Conservation (phyloP, 352 stramenopile species). For the Phytophthora parvispora region DNA sequence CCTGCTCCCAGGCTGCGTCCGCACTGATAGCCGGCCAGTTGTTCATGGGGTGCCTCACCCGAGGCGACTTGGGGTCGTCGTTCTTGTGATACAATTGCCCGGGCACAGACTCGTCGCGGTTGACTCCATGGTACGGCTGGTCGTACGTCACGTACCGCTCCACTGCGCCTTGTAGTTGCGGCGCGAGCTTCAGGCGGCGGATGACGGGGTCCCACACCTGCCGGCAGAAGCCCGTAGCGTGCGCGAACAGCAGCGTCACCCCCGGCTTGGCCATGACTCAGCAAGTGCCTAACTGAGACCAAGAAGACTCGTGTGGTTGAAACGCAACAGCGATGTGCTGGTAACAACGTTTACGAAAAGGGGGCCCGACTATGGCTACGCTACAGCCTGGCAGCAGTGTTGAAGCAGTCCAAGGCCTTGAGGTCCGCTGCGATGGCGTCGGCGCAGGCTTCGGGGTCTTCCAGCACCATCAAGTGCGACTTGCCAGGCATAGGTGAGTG, state of each 20-base stretch:
- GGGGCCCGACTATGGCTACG: neutral
- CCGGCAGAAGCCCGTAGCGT: conserved; percentile 64
- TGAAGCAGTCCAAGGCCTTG: conserved; percentile 21
- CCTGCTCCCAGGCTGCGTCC: conserved; percentile 21
- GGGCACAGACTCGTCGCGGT: conserved; percentile 31
- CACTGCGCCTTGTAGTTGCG: conserved; percentile 33
- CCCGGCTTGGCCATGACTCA: conserved; percentile 13
- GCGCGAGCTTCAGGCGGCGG: conserved; percentile 39
- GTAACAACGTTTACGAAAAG: conserved; percentile 24
- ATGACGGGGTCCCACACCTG: conserved; percentile 60
- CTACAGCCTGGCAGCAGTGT: conserved; percentile 2
- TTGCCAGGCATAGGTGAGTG: conserved; percentile 24
- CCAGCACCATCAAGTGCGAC: conserved; percentile 50
- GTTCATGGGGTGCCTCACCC: conserved; percentile 37
- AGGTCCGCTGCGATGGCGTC: conserved; percentile 40
- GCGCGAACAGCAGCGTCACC: conserved; percentile 61
- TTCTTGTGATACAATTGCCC: conserved; percentile 30
- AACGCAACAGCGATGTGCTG: conserved; percentile 5
- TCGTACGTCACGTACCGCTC: conserved; percentile 34
- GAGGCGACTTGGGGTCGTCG: conserved; percentile 14
- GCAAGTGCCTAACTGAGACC: conserved; percentile 18
- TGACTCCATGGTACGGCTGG: conserved; percentile 38
- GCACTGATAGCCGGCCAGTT: conserved; percentile 30
- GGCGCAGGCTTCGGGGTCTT: conserved; percentile 48
- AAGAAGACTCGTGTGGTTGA: neutral